Percentiles rank a stretch among this genome's conserved stretches.
Evolutionary conservation across 257 asterid genomes (phyloP).

Genomic region (Solanum gracilifrons): DNA sequence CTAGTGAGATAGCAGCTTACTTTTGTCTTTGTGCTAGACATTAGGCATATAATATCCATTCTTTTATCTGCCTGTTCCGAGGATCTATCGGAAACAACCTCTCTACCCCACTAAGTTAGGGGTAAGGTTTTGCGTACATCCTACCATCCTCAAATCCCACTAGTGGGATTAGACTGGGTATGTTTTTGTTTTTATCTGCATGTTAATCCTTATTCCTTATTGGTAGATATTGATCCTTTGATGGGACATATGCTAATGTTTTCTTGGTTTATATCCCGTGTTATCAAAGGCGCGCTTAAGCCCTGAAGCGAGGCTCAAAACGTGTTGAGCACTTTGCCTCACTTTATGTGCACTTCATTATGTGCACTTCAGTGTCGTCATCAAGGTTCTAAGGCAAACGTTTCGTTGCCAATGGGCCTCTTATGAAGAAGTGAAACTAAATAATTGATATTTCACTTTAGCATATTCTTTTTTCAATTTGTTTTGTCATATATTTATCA

Average conservation of each 20-base stretch:
- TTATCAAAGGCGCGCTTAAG: not conserved
- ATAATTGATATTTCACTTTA: not conserved
- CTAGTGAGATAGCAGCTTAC: not conserved
- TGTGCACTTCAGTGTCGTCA: not conserved
- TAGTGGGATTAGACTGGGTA: not conserved
- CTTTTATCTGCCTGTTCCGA: not conserved
- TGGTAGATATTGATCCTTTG: not conserved
- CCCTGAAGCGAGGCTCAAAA: not conserved
- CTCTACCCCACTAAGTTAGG: not conserved
- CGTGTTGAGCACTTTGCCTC: not conserved
- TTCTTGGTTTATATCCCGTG: not conserved
- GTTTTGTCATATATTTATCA: not conserved
- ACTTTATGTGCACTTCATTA: no score
- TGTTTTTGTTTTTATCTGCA: not conserved
- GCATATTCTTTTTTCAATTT: not conserved
- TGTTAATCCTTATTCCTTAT: not conserved
- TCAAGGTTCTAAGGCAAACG: not conserved
- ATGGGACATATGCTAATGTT: not conserved
- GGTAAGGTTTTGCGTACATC: not conserved
- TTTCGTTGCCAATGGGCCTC: not conserved
- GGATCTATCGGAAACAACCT: not conserved
- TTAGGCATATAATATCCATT: not conserved
- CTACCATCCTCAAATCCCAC: not conserved
- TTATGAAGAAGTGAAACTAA: not conserved
- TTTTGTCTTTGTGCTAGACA: not conserved